These are phyloP conservation scores for Triticum monococcum DNA, from an alignment of 176 grass and related monocot species.

Conservation along the genomic window DNA sequence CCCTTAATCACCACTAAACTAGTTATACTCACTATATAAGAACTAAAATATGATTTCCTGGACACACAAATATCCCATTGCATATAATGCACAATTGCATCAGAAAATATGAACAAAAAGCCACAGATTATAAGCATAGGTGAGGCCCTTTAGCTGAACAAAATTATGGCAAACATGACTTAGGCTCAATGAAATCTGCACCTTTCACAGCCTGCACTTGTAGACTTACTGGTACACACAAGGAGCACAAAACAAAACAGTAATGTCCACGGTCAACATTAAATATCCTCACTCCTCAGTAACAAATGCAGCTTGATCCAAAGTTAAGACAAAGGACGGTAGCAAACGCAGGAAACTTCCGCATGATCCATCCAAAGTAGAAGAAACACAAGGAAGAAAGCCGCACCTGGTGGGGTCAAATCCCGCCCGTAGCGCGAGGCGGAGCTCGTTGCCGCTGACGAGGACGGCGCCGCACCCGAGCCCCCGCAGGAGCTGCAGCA, in stretches of 20 bases:
- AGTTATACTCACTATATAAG: no score
- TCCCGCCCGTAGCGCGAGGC: slow-evolving; percentile 63
- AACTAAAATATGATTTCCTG: no score
- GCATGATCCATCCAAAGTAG: neutral
- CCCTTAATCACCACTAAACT: no score
- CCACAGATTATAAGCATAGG: no score
- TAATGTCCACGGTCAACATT: neutral
- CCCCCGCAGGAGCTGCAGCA: slow-evolving; percentile 64
- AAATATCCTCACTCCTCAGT: neutral
- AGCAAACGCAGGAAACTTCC: neutral
- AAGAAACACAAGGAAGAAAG: neutral
- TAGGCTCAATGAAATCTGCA: neutral
- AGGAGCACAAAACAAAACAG: neutral
- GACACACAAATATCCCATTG: no score
- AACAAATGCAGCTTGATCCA: neutral
- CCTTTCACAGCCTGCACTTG: neutral
- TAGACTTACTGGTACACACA: neutral
- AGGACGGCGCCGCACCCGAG: slow-evolving; percentile 90
- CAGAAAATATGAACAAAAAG: no score
- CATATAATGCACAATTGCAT: no score
- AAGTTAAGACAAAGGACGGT: neutral
- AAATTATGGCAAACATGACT: neutral
- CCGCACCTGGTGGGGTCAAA: slow-evolving; percentile 74
- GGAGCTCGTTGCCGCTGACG: slow-evolving; percentile 91
- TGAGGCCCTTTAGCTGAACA: neutral